These are phyloP conservation scores for Lactarius trivialis DNA, from an alignment of 768 basidiomycete genomes.

Conservation along the genomic window DNA sequence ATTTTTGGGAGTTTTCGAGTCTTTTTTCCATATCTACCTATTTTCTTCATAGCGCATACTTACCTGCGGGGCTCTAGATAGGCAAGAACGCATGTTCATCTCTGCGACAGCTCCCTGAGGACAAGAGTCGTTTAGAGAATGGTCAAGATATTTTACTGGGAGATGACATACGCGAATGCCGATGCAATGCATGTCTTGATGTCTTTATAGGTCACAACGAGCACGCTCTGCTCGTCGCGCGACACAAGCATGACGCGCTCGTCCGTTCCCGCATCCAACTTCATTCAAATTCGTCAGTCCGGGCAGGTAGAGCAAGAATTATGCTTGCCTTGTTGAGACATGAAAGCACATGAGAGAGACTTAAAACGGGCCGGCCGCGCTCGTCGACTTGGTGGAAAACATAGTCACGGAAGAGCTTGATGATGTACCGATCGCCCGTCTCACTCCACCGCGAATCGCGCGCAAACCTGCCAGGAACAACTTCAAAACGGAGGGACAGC, in stretches of 20 bases:
- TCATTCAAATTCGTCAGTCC: conserved; percentile 3
- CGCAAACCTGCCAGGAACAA: conserved; percentile 59
- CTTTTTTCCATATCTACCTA: conserved; percentile 24
- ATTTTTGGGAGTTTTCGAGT: conserved; percentile 19
- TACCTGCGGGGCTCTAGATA: not conserved
- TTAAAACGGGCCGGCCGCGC: conserved; percentile 80
- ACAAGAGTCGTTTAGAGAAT: not conserved
- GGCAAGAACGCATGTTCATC: not conserved
- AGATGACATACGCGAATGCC: conserved; percentile 64
- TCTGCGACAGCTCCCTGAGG: conserved; percentile 20
- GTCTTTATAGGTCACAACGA: conserved; percentile 90
- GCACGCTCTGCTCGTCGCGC: conserved; percentile 92
- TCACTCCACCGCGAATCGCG: conserved; percentile 96
- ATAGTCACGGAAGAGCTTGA: conserved; percentile 97
- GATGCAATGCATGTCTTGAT: conserved; percentile 79
- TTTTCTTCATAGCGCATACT: conserved; percentile 10
- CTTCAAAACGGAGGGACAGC: not conserved
- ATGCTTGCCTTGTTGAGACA: conserved; percentile 83
- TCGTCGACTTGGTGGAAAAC: conserved; percentile 98
- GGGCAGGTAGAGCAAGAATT: not conserved
- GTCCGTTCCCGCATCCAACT: conserved; percentile 92
- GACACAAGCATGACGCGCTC: conserved; percentile 94
- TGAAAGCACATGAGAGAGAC: conserved; percentile 83
- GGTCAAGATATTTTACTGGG: not conserved
- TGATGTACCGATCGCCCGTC: conserved; percentile 94